Evolutionary conservation across 2,329 filamentous ascomycete species (phyloP), one percentile per base, ranked within the genome.

Genomic region (Pseudocercospora cruenta): DNA sequence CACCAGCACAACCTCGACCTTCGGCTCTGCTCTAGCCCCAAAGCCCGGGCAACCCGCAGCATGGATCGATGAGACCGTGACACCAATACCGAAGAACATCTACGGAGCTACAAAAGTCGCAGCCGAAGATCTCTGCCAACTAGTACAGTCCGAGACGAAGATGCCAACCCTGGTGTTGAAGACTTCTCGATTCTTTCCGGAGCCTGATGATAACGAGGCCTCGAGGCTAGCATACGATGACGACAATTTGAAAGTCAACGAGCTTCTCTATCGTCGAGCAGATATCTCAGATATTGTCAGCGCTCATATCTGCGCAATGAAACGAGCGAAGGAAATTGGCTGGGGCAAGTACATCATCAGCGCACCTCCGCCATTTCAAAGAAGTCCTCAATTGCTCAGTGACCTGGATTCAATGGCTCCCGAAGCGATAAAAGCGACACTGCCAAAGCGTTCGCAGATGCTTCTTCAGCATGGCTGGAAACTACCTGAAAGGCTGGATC

Each of bases 81-180:
- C 62, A 3, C 69, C 69, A 4, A 68, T 70, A 4, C 69, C 69
- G 4, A 71, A 71, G 63, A 71, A 71, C 55, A 71, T 69, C 43
- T 75, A 61, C 68, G 83, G 83, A 62, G 77, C 78, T 3, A 85
- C 83, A 19, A 85, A 85, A 58, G 75, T 78, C 16, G 81, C 82
- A 1, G 83, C 83, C 4, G 83, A 85, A 67, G 82, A 84, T 59
- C 64, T 85, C 31, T 84, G 82, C 69, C 75, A 73, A 12, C 76
- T 85, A 5, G 66, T 82, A 1, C 79, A 82, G 49, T 69, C 71
- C 12, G 77, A 83, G 62, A 77, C 75, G 0, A 67, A 70, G 1
- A 69, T 85, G 68, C 82, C 82, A 0, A 73, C 80, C 0, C 45
- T 85, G 0, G 75, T 85, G 5, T 76, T 85, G 8, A 79, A 82